These are phyloP conservation scores for Vickermania spadyakhi DNA, from an alignment of 208 protist genomes.

Conservation along the genomic window DNA sequence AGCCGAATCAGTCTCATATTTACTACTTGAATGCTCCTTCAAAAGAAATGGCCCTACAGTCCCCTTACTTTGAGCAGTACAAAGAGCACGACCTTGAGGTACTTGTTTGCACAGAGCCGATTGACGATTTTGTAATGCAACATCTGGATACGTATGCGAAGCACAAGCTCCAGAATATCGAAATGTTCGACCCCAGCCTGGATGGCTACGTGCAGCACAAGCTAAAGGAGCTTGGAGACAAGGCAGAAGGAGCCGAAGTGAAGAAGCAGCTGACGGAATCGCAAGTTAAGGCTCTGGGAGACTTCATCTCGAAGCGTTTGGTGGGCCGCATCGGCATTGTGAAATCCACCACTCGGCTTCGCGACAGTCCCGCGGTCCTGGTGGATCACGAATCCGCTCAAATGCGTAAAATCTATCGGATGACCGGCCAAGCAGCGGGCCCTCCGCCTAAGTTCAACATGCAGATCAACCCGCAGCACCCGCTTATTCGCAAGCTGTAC, in stretches of 20 bases:
- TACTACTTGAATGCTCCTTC: slow-evolving; percentile 92
- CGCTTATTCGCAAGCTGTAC: slow-evolving; percentile 89
- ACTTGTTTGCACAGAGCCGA: slow-evolving; percentile 86
- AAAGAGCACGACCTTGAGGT: slow-evolving; percentile 93
- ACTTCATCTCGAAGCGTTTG: slow-evolving; percentile 85
- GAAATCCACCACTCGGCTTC: slow-evolving; percentile 79
- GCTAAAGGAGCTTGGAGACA: slow-evolving; percentile 78
- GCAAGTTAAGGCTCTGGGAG: slow-evolving; percentile 74
- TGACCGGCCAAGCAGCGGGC: slow-evolving; percentile 72
- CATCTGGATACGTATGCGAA: slow-evolving; percentile 91
- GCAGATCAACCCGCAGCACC: slow-evolving; percentile 89
- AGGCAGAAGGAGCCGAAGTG: slow-evolving; percentile 60
- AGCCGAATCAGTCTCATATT: slow-evolving; percentile 91
- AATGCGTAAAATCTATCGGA: slow-evolving; percentile 89
- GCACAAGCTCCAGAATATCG: slow-evolving; percentile 91
- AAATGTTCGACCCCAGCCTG: slow-evolving; percentile 81
- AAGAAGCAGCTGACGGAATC: slow-evolving; percentile 83
- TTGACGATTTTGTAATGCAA: slow-evolving; percentile 96
- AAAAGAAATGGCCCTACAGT: slow-evolving; percentile 83
- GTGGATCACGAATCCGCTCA: slow-evolving; percentile 88
- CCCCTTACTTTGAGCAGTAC: slow-evolving; percentile 96
- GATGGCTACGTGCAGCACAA: slow-evolving; percentile 88
- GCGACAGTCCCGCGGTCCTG: slow-evolving; percentile 83
- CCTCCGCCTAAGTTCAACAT: slow-evolving; percentile 89
- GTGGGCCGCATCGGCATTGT: slow-evolving; percentile 79